A percentile compares a stretch with the other conserved stretches of the same genome.
Evolutionary conservation across 192 early-diverging fungal species (phyloP).

Genomic region (Backusella sp.): DNA sequence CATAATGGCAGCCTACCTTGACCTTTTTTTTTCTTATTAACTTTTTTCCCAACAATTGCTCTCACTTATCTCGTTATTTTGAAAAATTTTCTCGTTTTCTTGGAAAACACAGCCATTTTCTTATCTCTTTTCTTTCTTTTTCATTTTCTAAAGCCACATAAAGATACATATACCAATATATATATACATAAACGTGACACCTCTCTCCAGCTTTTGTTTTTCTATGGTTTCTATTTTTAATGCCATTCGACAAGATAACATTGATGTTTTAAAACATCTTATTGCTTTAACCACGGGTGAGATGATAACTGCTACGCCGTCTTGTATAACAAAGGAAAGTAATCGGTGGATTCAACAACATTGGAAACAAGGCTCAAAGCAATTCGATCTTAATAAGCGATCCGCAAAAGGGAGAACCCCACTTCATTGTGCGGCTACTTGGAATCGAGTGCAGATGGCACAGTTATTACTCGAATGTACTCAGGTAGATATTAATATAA

Average conservation of each 20-base stretch:
- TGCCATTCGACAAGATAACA: conserved; percentile 36
- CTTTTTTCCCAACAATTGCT: too few relatives aligned
- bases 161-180: not conserved
- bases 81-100: too few relatives aligned
- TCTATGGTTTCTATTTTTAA: conserved; percentile 31
- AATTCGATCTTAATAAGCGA: conserved; percentile 40
- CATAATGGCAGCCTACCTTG: too few relatives aligned
- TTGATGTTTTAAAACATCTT: conserved; percentile 30
- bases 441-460: conserved; percentile 38
- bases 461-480: conserved; percentile 37
- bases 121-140: not conserved
- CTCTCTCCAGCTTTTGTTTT: not conserved
- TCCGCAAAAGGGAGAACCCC: conserved; percentile 40
- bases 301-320: not conserved
- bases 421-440: conserved; percentile 43
- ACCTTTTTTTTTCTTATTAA: too few relatives aligned
- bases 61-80: too few relatives aligned
- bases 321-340: conserved; percentile 16
- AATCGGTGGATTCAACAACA: conserved; percentile 14
- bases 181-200: not conserved
- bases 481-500: conserved; percentile 54
- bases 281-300: conserved; percentile 15
- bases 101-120: too few relatives aligned
- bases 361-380: conserved; percentile 12
- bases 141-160: not conserved